These are phyloP conservation scores for Oldenlandia corymbosa DNA, from an alignment of 257 asterid species.

Conservation along the genomic window DNA sequence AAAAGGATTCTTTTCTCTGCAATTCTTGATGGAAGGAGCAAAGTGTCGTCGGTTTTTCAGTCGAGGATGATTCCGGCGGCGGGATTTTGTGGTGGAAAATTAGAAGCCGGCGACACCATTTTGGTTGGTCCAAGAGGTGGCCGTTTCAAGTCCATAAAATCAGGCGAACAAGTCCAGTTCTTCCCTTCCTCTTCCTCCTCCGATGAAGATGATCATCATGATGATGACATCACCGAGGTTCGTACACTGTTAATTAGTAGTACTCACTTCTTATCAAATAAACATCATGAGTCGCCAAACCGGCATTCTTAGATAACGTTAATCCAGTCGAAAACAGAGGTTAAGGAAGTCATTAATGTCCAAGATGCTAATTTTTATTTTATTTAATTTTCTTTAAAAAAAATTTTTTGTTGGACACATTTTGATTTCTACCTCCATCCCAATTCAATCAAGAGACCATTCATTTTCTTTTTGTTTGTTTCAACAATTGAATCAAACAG, in stretches of 20 bases:
- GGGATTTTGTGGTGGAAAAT: conserved; percentile 5
- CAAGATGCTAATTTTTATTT: too few relatives aligned
- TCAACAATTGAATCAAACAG: too few relatives aligned
- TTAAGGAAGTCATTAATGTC: too few relatives aligned
- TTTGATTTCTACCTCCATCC: too few relatives aligned
- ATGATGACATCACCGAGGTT: conserved; percentile 35
- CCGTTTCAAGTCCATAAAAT: conserved; percentile 48
- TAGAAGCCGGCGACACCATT: conserved; percentile 4
- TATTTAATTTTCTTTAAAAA: too few relatives aligned
- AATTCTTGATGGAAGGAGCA: conserved; percentile 9
- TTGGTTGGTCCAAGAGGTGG: conserved; percentile 19
- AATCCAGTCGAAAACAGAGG: too few relatives aligned
- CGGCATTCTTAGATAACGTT: too few relatives aligned
- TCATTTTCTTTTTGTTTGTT: too few relatives aligned
- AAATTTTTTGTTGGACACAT: too few relatives aligned
- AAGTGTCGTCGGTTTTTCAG: conserved; percentile 5
- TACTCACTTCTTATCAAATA: too few relatives aligned
- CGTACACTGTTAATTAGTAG: not conserved
- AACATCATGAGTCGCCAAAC: too few relatives aligned
- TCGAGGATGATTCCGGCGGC: conserved; percentile 18
- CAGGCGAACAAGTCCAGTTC: conserved; percentile 41
- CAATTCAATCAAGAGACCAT: too few relatives aligned
- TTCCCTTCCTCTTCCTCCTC: conserved; percentile 30
- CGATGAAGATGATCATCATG: conserved; percentile 37
- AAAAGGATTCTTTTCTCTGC: conserved; percentile 15